These are phyloP conservation scores for Cucumis melo DNA, from an alignment of 306 rosid genomes.

Conservation along the genomic window DNA sequence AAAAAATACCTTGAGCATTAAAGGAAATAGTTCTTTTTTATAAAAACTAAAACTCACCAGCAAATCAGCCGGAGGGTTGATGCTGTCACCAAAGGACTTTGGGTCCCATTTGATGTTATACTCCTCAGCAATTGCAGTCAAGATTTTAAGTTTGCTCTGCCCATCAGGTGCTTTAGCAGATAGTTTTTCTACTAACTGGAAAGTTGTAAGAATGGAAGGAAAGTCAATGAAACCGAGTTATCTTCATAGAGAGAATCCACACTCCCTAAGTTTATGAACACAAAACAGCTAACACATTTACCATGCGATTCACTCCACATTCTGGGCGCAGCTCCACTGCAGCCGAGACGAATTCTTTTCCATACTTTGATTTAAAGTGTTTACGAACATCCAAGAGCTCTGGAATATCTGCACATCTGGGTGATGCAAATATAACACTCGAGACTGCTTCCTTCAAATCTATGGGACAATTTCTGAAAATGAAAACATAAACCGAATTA, in stretches of 20 bases:
- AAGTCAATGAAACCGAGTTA: conserved; percentile 8
- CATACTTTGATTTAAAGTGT: conserved; percentile 65
- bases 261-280: neutral
- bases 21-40: neutral
- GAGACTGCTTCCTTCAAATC: conserved; percentile 93
- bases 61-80: conserved; percentile 45
- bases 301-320: conserved; percentile 92
- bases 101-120: conserved; percentile 88
- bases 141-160: conserved; percentile 61
- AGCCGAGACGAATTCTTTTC: conserved; percentile 67
- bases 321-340: conserved; percentile 87
- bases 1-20: conserved; percentile 6
- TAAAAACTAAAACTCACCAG: conserved; percentile 34
- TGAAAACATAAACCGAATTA: neutral
- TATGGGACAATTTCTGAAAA: conserved; percentile 66
- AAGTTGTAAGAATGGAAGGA: conserved; percentile 12
- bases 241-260: conserved; percentile 6
- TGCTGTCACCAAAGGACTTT: conserved; percentile 45
- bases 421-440: conserved; percentile 78
- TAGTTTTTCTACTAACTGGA: conserved; percentile 85
- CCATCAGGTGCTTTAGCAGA: conserved; percentile 91
- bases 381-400: conserved; percentile 75
- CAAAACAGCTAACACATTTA: conserved; percentile 20
- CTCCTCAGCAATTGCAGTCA: conserved; percentile 77
- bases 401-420: conserved; percentile 80